These are phyloP conservation scores for Aspergillus flavus DNA, from an alignment of 2,329 filamentous ascomycete species.

Conservation along the genomic window DNA sequence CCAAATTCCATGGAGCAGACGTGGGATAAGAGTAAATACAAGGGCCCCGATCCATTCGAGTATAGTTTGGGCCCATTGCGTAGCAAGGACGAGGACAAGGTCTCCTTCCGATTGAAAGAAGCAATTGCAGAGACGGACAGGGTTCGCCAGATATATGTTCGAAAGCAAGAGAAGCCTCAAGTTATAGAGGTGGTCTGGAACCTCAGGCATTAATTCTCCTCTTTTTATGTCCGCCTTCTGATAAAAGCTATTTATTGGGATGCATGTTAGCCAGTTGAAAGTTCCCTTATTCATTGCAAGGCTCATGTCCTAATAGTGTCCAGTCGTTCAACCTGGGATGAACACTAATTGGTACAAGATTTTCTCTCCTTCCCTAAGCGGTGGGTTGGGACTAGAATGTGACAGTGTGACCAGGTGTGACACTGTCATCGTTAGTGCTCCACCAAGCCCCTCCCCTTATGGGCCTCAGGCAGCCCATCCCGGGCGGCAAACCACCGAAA, in stretches of 20 bases:
- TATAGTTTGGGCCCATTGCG: conserved; percentile 55
- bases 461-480: not conserved
- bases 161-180: conserved; percentile 24
- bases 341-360: not conserved
- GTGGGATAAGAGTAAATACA: conserved; percentile 47
- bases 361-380: no score
- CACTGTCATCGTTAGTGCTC: conserved; percentile 19
- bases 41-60: conserved; percentile 45
- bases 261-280: not conserved
- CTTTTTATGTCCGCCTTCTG: no score
- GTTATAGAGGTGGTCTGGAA: conserved; percentile 29
- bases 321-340: not conserved
- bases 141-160: conserved; percentile 56
- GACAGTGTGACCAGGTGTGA: conserved; percentile 1
- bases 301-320: not conserved
- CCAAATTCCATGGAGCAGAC: conserved; percentile 53
- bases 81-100: conserved; percentile 45
- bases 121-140: conserved; percentile 43
- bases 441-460: not conserved
- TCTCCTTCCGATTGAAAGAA: conserved; percentile 51
- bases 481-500: not conserved
- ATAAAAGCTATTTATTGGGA: not conserved
- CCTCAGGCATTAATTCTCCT: not conserved
- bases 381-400: not conserved
- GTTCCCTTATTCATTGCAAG: not conserved